Evolutionary conservation across 176 grass and related monocot genomes (phyloP).

Genomic region (Lolium multiflorum): DNA sequence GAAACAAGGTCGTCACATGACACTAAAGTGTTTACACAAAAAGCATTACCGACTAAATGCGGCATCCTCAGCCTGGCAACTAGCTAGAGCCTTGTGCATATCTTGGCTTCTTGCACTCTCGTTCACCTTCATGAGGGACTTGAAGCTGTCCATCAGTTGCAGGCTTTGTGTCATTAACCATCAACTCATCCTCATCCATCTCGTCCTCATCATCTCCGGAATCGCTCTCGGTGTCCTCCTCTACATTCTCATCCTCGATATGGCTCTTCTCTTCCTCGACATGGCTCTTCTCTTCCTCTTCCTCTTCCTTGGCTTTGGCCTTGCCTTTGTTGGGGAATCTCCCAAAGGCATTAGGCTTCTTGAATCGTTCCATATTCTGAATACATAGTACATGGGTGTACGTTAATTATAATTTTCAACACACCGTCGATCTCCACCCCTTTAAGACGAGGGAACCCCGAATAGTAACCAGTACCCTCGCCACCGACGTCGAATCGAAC

Average conservation of each 20-base stretch:
- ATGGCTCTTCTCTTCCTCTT: no score
- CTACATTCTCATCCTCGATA: background rate
- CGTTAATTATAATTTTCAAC: no score
- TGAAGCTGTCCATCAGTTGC: background rate
- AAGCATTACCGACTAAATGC: background rate
- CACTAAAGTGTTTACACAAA: background rate
- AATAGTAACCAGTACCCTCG: no score
- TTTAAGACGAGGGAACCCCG: no score
- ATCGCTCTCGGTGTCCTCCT: background rate
- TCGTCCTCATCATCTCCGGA: background rate
- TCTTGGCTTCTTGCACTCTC: background rate
- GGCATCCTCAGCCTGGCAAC: background rate
- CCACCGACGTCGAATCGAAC: no score
- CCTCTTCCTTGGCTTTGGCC: background rate
- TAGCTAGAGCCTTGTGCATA: background rate
- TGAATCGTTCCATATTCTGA: conserved; percentile 4
- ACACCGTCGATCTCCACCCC: no score
- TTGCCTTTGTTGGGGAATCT: background rate
- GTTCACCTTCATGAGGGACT: conserved; percentile 23
- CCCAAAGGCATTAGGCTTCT: background rate
- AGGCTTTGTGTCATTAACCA: background rate
- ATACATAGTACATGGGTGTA: background rate
- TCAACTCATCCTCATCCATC: background rate
- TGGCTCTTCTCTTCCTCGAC: background rate
- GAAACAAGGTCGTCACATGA: background rate